Conservation (phyloP, 2,329 filamentous ascomycete genomes). For the Hypoxylon sp. region DNA sequence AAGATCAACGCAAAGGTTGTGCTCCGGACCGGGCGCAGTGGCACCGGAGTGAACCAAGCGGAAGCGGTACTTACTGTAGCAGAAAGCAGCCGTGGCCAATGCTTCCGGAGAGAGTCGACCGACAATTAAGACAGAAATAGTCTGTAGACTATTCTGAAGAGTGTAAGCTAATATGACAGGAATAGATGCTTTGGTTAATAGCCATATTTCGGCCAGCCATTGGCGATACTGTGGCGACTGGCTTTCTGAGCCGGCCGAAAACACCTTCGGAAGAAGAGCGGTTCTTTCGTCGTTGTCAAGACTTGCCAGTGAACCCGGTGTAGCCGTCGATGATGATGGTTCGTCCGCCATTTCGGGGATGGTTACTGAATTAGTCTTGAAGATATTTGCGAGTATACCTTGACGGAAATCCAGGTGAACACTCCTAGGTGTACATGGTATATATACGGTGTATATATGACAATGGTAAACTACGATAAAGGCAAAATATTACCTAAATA, state of each 20-base stretch:
- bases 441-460: too few relatives aligned
- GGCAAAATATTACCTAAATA: neutral
- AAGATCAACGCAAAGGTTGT: neutral
- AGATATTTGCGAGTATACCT: neutral
- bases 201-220: conserved; percentile 67
- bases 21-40: too few relatives aligned
- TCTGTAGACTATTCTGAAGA: conserved; percentile 86
- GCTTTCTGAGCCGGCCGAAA: neutral
- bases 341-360: conserved; percentile 30
- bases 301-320: conserved; percentile 17
- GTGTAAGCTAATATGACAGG: conserved; percentile 87
- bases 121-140: conserved; percentile 80
- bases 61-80: conserved; percentile 63
- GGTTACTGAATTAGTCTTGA: neutral
- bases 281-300: conserved; percentile 32
- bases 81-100: conserved; percentile 82
- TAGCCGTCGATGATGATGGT: conserved; percentile 14
- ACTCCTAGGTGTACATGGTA: too few relatives aligned
- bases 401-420: neutral
- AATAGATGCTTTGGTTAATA: conserved; percentile 72
- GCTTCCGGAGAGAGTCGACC: conserved; percentile 81
- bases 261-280: conserved; percentile 35
- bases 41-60: neutral
- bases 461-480: neutral
- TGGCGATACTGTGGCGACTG: conserved; percentile 21